These are phyloP conservation scores for Crepidotus sp. DNA, from an alignment of 1,284 basidiomycete species.

Conservation along the genomic window DNA sequence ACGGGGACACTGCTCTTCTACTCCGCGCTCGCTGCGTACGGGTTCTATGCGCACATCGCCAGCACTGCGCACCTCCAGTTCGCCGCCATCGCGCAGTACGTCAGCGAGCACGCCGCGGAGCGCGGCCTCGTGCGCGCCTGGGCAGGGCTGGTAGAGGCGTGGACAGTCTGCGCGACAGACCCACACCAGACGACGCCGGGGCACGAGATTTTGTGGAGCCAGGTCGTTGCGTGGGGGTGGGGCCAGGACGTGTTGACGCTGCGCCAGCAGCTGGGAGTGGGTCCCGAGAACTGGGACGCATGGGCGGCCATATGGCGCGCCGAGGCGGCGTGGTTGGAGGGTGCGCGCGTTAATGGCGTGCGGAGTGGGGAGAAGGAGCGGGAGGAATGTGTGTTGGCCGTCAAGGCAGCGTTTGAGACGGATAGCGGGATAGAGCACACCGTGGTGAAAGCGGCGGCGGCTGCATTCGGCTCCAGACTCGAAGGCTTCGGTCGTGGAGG, in stretches of 20 bases:
- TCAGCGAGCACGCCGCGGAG: conserved; percentile 30
- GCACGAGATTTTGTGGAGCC: conserved; percentile 89
- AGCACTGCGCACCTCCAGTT: conserved; percentile 54
- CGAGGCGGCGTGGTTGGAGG: conserved; percentile 65
- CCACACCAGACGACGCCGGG: conserved; percentile 81
- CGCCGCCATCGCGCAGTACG: conserved; percentile 34
- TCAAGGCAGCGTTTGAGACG: conserved; percentile 30
- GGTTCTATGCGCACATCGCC: conserved; percentile 61
- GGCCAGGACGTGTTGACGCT: conserved; percentile 43
- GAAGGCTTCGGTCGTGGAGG: conserved; percentile 12
- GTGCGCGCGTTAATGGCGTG: conserved; percentile 61
- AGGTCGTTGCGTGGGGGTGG: conserved; percentile 74
- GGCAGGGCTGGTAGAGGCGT: conserved; percentile 51
- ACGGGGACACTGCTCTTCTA: conserved; percentile 60
- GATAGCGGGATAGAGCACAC: conserved; percentile 27
- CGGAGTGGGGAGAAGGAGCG: conserved; percentile 60
- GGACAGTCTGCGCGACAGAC: conserved; percentile 79
- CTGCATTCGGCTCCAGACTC: conserved; percentile 26
- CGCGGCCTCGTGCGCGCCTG: conserved; percentile 36
- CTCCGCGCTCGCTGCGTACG: conserved; percentile 63
- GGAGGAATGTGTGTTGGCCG: conserved; percentile 25
- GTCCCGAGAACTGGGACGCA: conserved; percentile 25
- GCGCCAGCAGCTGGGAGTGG: conserved; percentile 24
- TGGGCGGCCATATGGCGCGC: conserved; percentile 49
- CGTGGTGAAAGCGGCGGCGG: conserved; percentile 29